Conservation (phyloP, 1,284 basidiomycete species). For the Pterulicium gracile region DNA sequence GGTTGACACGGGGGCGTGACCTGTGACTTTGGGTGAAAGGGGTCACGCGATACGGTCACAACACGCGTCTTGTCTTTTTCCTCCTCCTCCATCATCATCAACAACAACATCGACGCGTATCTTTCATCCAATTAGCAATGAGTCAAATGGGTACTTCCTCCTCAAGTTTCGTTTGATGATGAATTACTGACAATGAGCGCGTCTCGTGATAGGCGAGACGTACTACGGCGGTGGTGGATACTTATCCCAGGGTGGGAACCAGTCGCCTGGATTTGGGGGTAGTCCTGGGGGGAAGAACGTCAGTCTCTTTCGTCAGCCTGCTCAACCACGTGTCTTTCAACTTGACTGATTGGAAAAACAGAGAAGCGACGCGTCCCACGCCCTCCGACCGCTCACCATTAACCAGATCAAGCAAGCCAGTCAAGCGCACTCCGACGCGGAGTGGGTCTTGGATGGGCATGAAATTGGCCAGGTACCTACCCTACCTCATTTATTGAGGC, state of each 20-base stretch:
- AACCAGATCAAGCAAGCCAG: constrained; percentile 69
- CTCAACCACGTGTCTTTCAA: not conserved
- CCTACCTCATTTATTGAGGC: no score
- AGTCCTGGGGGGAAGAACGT: not conserved
- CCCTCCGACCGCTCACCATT: constrained; percentile 80
- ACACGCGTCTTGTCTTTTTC: not conserved
- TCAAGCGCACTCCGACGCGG: constrained; percentile 82
- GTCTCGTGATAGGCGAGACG: not conserved
- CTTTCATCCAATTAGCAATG: not conserved
- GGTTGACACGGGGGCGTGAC: not conserved
- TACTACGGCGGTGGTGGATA: constrained; percentile 2
- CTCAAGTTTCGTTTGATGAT: not conserved
- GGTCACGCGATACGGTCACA: not conserved
- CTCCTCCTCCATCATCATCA: no score
- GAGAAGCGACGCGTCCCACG: constrained; percentile 44
- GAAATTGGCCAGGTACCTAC: constrained; percentile 71
- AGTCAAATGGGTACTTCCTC: not conserved
- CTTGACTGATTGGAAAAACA: constrained; percentile 12
- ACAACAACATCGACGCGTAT: not conserved
- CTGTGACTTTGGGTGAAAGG: not conserved
- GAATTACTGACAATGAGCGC: not conserved
- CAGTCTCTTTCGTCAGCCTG: not conserved
- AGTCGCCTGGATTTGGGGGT: not conserved
- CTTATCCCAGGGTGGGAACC: not conserved
- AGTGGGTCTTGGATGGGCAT: constrained; percentile 74